Evolutionary conservation across 441 rosid species (phyloP), one percentile per base, ranked within the genome.

Genomic region (Aquilaria agallochum): DNA sequence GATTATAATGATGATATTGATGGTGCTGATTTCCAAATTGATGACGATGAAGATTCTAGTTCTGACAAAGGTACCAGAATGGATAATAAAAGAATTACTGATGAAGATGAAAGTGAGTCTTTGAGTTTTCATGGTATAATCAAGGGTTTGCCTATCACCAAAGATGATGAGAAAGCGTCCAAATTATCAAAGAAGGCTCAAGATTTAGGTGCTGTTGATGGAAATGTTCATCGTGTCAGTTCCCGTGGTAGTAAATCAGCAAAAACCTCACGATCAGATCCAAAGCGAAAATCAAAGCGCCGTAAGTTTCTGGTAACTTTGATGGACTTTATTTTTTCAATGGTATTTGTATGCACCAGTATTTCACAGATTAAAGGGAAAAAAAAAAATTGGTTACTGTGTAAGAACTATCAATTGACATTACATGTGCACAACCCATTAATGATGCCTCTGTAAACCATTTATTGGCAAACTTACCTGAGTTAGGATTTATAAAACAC

Each of bases 1-100:
- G 89, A 83, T 12, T 86, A 82, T 55, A 74, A 77, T 77, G 87
- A 84, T 76, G 84, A 72, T 6, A 62, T 76, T 65, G 96, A 83
- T 66, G 66, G 81, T 65, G 78, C 60, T 76, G 94, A 79, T 62
- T 63, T 62, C 53, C 84, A 53, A 47, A 55, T n/a, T 13, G 89
- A 78, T 59, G 96, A 84, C 13, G 74, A 82, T 67, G 80, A 76
- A 58, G 80, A 75, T 83, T 68, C 73, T 62, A 79, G 71, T n/a
- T 77, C 70, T 68, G 78, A 64, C 13, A 80, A 70, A 12, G 77
- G 50, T 32, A 74, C 63, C 13, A 57, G 49, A 54, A 49, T 63
- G 5, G 67, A 68, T 9, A 64, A 57, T 49, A 65, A 56, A 31
- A 77, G 67, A 31, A 11, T 31, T 11, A 79, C 56, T 31, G 70